These are phyloP conservation scores for Diaporthe helianthi DNA, from an alignment of 2,329 filamentous ascomycete genomes.

Conservation along the genomic window DNA sequence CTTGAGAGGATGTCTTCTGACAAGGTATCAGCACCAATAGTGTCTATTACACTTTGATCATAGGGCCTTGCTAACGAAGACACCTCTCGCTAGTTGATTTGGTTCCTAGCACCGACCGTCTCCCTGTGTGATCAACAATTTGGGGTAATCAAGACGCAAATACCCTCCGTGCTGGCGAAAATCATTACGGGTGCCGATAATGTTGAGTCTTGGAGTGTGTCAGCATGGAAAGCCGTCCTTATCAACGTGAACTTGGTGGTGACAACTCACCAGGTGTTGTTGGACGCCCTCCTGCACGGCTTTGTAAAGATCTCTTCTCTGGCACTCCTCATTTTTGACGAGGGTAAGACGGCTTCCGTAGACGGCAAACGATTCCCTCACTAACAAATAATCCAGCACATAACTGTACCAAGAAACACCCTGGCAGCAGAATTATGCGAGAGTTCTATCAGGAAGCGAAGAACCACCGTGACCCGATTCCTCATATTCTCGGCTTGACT, in stretches of 20 bases:
- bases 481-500: slow-evolving; percentile 78
- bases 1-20: slow-evolving; percentile 59
- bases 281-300: slow-evolving; percentile 76
- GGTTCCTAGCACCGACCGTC: slow-evolving; percentile 78
- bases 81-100: slow-evolving; percentile 58
- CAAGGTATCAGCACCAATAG: slow-evolving; percentile 57
- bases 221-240: slow-evolving; percentile 73
- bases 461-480: slow-evolving; percentile 50
- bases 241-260: slow-evolving; percentile 73
- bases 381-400: slow-evolving; percentile 63
- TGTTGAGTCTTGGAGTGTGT: slow-evolving; percentile 73
- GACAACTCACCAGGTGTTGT: slow-evolving; percentile 77
- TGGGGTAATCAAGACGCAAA: slow-evolving; percentile 64
- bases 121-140: slow-evolving; percentile 72
- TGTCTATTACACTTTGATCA: not conserved
- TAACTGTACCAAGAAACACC: slow-evolving; percentile 70
- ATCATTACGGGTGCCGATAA: slow-evolving; percentile 72
- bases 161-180: slow-evolving; percentile 65
- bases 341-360: slow-evolving; percentile 61
- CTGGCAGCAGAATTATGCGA: slow-evolving; percentile 75
- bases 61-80: slow-evolving; percentile 32
- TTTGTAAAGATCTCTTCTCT: slow-evolving; percentile 72
- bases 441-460: slow-evolving; percentile 69
- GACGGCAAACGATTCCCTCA: not conserved
- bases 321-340: slow-evolving; percentile 80